These are phyloP conservation scores for Phylloporus sp. DNA, from an alignment of 1,284 basidiomycete genomes.

Conservation along the genomic window DNA sequence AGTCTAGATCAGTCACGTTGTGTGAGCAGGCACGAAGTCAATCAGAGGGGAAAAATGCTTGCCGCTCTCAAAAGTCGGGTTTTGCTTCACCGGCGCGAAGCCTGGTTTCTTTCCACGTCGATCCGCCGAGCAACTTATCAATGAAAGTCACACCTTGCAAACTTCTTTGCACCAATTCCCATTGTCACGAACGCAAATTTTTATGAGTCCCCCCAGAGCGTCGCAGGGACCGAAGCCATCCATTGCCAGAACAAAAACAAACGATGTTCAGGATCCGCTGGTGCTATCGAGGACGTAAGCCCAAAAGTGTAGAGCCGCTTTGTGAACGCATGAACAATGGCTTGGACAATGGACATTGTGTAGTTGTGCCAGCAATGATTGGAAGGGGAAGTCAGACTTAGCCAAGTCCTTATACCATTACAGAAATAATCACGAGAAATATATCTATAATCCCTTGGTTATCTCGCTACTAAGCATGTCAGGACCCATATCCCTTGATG, in stretches of 20 bases:
- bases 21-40: neutral
- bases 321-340: constrained; percentile 34
- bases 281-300: constrained; percentile 64
- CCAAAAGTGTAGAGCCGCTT: constrained; percentile 78
- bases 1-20: constrained; percentile 27
- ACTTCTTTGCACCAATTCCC: constrained; percentile 59
- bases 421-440: constrained; percentile 3
- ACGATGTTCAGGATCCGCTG: constrained; percentile 59
- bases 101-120: constrained; percentile 83
- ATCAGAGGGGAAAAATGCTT: constrained; percentile 11
- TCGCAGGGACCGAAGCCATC: constrained; percentile 72
- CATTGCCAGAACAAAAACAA: constrained; percentile 69
- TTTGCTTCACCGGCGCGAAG: constrained; percentile 80
- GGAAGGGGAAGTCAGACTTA: neutral
- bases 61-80: constrained; percentile 71
- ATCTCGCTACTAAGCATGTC: constrained; percentile 26
- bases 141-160: constrained; percentile 62
- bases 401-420: constrained; percentile 6
- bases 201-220: constrained; percentile 63
- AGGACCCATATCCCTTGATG: constrained; percentile 65
- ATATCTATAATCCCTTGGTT: neutral
- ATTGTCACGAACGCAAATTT: constrained; percentile 79
- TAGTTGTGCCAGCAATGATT: neutral
- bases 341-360: constrained; percentile 26
- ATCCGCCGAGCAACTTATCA: constrained; percentile 61